A percentile compares a stretch with the other conserved stretches of the same genome.
These are phyloP conservation scores for Inosperma sp. DNA, from an alignment of 768 basidiomycete genomes.

Conservation along the genomic window DNA sequence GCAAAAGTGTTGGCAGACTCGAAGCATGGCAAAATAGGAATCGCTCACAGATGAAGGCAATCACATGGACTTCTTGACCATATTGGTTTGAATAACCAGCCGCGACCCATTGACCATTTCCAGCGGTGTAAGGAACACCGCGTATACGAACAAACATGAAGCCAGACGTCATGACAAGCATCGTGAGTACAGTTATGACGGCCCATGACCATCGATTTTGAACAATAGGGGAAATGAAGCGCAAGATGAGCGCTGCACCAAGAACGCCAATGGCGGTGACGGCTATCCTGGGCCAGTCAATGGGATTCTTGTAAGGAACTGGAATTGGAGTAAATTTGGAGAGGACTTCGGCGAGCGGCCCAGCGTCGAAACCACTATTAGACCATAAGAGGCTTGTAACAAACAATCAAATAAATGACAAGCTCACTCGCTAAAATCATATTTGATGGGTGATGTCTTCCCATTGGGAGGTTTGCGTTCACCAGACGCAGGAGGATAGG, in stretches of 20 bases:
- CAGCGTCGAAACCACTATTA: slow-evolving; percentile 77
- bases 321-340: slow-evolving; percentile 69
- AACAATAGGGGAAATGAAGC: slow-evolving; percentile 61
- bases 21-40: slow-evolving; percentile 2
- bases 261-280: slow-evolving; percentile 44
- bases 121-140: slow-evolving; percentile 61
- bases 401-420: background rate
- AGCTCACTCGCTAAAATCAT: slow-evolving; percentile 72
- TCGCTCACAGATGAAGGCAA: slow-evolving; percentile 78
- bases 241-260: slow-evolving; percentile 46
- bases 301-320: slow-evolving; percentile 79
- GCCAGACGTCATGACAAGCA: slow-evolving; percentile 85
- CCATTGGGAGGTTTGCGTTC: slow-evolving; percentile 56
- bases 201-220: slow-evolving; percentile 80
- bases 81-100: slow-evolving; percentile 85
- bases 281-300: slow-evolving; percentile 60
- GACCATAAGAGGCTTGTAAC: background rate
- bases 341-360: slow-evolving; percentile 70
- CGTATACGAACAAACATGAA: slow-evolving; percentile 98
- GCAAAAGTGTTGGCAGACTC: slow-evolving; percentile 12
- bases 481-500: slow-evolving; percentile 71
- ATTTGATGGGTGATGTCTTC: slow-evolving; percentile 54
- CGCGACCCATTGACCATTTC: slow-evolving; percentile 76
- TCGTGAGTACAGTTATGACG: slow-evolving; percentile 46
- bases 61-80: slow-evolving; percentile 89